Percentiles rank a stretch among this genome's conserved stretches.
Evolutionary conservation across 2,329 filamentous ascomycete species (phyloP).

Genomic region (Claviceps spartinae): DNA sequence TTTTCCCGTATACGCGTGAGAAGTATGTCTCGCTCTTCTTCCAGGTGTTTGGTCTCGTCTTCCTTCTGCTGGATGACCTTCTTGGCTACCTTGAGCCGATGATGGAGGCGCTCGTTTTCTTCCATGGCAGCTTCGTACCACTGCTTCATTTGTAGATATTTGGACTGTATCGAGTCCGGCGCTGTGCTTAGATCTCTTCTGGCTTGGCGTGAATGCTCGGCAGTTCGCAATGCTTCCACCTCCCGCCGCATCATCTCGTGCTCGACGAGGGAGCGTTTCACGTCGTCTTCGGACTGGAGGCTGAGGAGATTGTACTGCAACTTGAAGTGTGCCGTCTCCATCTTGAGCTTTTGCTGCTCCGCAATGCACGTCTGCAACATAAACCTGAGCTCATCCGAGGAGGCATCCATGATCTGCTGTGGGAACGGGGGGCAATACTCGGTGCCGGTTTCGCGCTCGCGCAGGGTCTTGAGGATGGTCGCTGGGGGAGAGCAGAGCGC

Average conservation of each 20-base stretch:
- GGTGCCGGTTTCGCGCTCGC: conserved; percentile 16
- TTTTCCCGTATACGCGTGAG: conserved; percentile 81
- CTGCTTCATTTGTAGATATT: conserved; percentile 48
- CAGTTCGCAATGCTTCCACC: conserved; percentile 67
- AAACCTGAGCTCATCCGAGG: conserved; percentile 39
- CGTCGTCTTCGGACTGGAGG: conserved; percentile 72
- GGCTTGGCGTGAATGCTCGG: conserved; percentile 54
- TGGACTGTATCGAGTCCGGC: conserved; percentile 39
- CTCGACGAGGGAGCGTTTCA: conserved; percentile 79
- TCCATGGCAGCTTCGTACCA: conserved; percentile 53
- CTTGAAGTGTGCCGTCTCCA: conserved; percentile 80
- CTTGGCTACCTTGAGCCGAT: conserved; percentile 59
- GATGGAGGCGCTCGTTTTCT: conserved; percentile 50
- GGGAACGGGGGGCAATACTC: conserved; percentile 35
- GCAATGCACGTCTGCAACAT: conserved; percentile 42
- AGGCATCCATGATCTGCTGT: conserved; percentile 37
- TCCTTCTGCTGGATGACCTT: conserved; percentile 67
- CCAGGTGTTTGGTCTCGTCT: conserved; percentile 54
- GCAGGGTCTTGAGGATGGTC: conserved; percentile 26
- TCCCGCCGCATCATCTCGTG: conserved; percentile 84
- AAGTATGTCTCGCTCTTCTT: conserved; percentile 64
- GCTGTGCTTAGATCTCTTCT: conserved; percentile 38
- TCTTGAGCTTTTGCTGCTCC: conserved; percentile 52
- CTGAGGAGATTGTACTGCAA: conserved; percentile 75
- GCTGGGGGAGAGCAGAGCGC: conserved; percentile 41